Base-by-base conservation (phyloP, 164 flowering plant genomes). In the Vitis rupestris region DNA sequence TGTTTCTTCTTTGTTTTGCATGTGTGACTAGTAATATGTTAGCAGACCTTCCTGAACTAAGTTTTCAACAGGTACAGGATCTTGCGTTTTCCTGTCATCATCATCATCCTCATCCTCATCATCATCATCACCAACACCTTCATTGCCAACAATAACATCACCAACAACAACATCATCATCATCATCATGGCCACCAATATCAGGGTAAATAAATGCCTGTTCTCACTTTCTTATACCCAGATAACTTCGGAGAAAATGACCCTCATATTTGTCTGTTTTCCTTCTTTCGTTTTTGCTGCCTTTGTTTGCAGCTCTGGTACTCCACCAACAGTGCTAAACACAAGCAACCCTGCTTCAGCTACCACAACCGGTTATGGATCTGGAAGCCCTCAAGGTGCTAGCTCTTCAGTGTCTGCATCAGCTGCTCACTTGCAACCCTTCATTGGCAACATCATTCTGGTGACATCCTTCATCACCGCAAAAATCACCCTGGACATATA, bases 51-150 rank as follows among this genome's bases (percentile, higher is more conserved):
- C 55, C 55, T 61, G 66, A 30, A 57, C 55, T 64, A 63, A 30
- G 53, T 69, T 57, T 68, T 69, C 5, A 50, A 60, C 79, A 91
- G 98, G 98, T 66, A 54, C 78, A 47, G 94, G 94, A 15, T 75
- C 93, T 54, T 94, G 98, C 72, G 65, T 85, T 63, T 94, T 71
- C 71, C 86, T 80, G 61, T 69, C 86, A 50, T 82, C 81, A 11
- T 67, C 90, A 8, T 61, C 89, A 10, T 50, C 86, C 50, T 50
- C 83, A 44, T 2, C 82, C 50, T 50, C 83, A 44, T 2, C 82
- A 29, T 12, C 85, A 52, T 0, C 79, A 23, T 31, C 82, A 14
- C 11, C 74, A 4, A 27, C 68, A 27, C 1, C 70, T 50, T 15
- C 75, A 30, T 13, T 79, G 37, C 30, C 71, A 59, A 17, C 17